Evolutionary conservation across 2,329 filamentous ascomycete species (phyloP), one percentile per base, ranked within the genome.

Genomic region (Colletotrichum abscissum): DNA sequence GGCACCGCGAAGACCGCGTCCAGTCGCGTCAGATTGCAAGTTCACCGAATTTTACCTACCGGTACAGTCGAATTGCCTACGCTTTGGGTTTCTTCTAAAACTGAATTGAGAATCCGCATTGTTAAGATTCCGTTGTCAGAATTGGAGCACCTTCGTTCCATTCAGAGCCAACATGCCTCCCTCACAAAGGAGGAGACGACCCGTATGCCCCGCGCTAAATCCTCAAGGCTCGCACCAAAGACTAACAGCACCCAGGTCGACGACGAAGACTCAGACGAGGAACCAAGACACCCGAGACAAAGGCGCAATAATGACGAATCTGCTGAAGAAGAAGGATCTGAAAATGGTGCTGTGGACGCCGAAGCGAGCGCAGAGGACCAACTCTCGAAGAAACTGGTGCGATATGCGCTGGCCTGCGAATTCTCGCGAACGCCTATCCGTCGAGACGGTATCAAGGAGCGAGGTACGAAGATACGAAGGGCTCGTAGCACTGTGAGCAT

Each of bases 321-420:
- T n/a, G 81, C 80, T 56, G 82, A 78, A 4, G 80, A 80, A 42
- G 78, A 76, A 16, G 81, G 77, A 35, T 76, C 79, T 54, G 86
- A 82, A n/a, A 82, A 84, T 3, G 81, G 82, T 4, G 80, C 76
- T 1, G 81, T 82, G 78, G 80, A 82, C 8, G 75, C 69, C 3
- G 78, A 81, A 6, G 71, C 75, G n/a, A 84, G 79, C 38, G 84
- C 82, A 52, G 86, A 88, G 46, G 83, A 87, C 4, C 88, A 90
- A 75, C 81, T 91, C 42, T 87, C 90, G 46, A 92, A 92, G 81
- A 92, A 91, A 78, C 81, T 93, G n/a, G 87, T 93, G n/a, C 88
- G 92, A 66, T 92, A 92, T 76, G 91, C 90, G 4, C 80, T 93
- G 28, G 89, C 91, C 5, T 92, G 91, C 81, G 91, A 93, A 78